A percentile compares a stretch with the other conserved stretches of the same genome.
Evolutionary conservation across 352 stramenopile species (phyloP).

Genomic region (Phytophthora idaei): DNA sequence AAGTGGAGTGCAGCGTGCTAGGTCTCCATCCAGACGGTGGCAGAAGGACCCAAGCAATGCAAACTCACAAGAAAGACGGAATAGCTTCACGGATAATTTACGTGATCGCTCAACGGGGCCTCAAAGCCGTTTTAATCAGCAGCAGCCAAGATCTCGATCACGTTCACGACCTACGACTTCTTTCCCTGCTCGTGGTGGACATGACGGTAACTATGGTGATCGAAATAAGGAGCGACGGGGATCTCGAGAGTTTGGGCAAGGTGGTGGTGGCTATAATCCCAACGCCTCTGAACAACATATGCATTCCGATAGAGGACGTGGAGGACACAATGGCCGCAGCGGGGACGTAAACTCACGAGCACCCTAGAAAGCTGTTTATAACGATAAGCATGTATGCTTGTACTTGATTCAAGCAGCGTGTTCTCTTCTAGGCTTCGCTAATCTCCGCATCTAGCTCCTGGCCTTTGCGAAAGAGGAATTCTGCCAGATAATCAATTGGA

Average conservation of each 20-base stretch:
- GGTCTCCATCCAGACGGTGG: slow-evolving; percentile 15
- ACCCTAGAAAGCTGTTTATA: slow-evolving; percentile 2
- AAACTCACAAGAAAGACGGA: slow-evolving; percentile 5
- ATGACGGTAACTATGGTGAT: background rate
- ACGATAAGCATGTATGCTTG: slow-evolving; percentile 9
- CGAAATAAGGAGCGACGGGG: slow-evolving; percentile 10
- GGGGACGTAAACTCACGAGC: slow-evolving; percentile 18
- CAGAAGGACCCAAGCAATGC: slow-evolving; percentile 8
- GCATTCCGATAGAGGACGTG: slow-evolving; percentile 15
- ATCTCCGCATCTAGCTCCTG: slow-evolving; percentile 53
- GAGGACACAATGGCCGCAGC: slow-evolving; percentile 24
- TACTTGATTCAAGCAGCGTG: slow-evolving; percentile 6
- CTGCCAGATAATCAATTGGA: slow-evolving; percentile 88
- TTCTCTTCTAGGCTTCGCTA: slow-evolving; percentile 36
- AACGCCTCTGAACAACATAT: slow-evolving; percentile 4
- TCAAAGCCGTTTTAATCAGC: slow-evolving; percentile 8
- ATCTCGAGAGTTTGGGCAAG: slow-evolving; percentile 15
- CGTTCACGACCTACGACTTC: slow-evolving; percentile 10
- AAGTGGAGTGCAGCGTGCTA: background rate
- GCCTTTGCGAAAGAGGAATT: slow-evolving; percentile 87
- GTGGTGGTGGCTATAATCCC: slow-evolving; percentile 12
- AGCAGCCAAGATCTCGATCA: slow-evolving; percentile 19
- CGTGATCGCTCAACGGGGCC: slow-evolving; percentile 7
- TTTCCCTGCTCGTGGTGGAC: slow-evolving; percentile 6
- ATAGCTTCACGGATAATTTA: slow-evolving; percentile 11